Conservation (phyloP, 805 yeast genomes). For the Kuraishia piskuri region DNA sequence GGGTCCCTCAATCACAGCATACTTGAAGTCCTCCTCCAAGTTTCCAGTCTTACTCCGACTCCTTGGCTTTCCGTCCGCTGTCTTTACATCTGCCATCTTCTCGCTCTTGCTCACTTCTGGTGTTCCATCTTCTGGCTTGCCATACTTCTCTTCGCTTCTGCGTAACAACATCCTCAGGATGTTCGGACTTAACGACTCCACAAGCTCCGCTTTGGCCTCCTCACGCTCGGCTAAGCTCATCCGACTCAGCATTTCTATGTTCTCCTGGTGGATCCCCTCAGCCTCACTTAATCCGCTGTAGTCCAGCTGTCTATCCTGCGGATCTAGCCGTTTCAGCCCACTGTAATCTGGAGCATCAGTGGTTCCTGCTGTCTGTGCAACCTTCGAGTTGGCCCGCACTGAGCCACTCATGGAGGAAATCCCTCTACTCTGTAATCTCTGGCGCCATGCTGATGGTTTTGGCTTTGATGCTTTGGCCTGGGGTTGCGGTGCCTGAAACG, state of each 20-base stretch:
- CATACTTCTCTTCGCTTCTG: constrained; percentile 42
- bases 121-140: constrained; percentile 15
- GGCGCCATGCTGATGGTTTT: not conserved
- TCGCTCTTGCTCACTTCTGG: no score
- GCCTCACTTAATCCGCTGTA: constrained; percentile 38
- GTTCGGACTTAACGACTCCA: constrained; percentile 60
- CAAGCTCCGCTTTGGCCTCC: constrained; percentile 55
- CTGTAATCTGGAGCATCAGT: not conserved
- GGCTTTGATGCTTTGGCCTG: not conserved
- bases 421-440: not conserved
- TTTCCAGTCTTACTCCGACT: not conserved
- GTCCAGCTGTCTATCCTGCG: not conserved
- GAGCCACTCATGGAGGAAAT: not conserved
- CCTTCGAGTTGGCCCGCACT: not conserved
- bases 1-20: constrained; percentile 19
- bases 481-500: constrained; percentile 12
- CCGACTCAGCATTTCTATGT: constrained; percentile 46
- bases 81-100: no score
- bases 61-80: no score
- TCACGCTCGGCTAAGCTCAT: constrained; percentile 63
- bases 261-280: constrained; percentile 71
- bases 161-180: constrained; percentile 43
- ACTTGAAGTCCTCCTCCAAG: constrained; percentile 6
- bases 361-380: not conserved
- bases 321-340: not conserved